Base-by-base conservation (phyloP, 148 eudicot genomes). In the Silene conica region DNA sequence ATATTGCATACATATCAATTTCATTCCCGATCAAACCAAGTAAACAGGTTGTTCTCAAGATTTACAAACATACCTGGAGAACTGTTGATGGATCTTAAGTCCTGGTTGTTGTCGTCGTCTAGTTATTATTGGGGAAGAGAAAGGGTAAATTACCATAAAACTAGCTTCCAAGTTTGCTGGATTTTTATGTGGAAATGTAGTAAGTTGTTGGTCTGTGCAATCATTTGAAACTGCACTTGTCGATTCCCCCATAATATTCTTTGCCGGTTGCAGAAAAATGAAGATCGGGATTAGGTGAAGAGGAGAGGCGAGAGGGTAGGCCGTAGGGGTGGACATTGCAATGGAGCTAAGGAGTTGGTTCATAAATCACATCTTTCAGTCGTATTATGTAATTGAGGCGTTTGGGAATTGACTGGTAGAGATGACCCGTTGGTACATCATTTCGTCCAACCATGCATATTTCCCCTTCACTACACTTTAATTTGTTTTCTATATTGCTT, bases 331-430 rank as follows among this genome's bases (percentile, higher is more conserved):
- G n/a, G n/a, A n/a, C n/a, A n/a, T n/a, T n/a, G n/a, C 73, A 69
- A 46, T 70, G 60, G 38, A 70, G 13, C 5, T 6, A 26, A 54
- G 38, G 5, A 11, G 15, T 63, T 12, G 15, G 45, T 14, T 63
- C 20, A 6, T 25, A 52, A 41, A 70, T 55, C 15, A 25, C 43
- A 18, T 28, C 9, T 50, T 50, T 50, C 16, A 50, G 16, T 50
- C 4, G 55, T 50, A 50, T 19, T 8, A 71, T 71, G 5, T 16
- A n/a, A 50, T 50, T 25, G 45, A 46, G 9, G 2, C 41, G 60
- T 25, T 62, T 48, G 22, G 22, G 31, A 23, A 6, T 74, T 63
- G 62, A 74, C 62, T 28, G 22, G 69, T 73, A 48, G 61, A 26
- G 18, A 31, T 20, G 28, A 63, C 6, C 1, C 28, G 28, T 25